Base-by-base conservation (phyloP, 2,329 filamentous ascomycete species). In the Colletotrichum gigasporum region DNA sequence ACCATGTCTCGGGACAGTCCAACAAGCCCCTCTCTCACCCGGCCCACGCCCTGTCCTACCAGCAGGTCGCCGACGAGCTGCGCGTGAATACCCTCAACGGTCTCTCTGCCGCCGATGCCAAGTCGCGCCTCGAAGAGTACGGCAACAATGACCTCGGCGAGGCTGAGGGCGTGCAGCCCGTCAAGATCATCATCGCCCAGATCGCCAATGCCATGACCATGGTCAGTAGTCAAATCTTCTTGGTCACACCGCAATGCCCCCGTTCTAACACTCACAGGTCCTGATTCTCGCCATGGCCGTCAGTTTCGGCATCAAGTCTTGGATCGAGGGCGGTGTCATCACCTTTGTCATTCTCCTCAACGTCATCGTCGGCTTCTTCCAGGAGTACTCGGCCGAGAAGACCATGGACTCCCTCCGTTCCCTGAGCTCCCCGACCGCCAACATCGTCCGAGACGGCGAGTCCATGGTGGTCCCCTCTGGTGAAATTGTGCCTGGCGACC, bases 121-220 rank as follows among this genome's bases (percentile, higher is more conserved):
- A 81, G 58, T 69, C 77, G 16, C 81, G 87, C 18, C 74, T 88
- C 4, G 78, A 83, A n/a, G 76, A 85, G 61, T 84, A 85, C 76
- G 88, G 88, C 6, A 71, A 74, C 10, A 91, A 90, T 69, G 83
- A 88, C 62, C 78, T 91, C 4, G 85, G 86, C 54, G 83, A 87
- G 37, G 82, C 75, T 1, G 80, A 82, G 62, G 83, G 84, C 6
- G 86, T 90, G 26, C 83, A 82, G 41, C 80, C 83, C 22, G 72
- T 81, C 45, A 87, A 88, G 71, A 90, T 90, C 61, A 72, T 90
- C 16, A 74, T 90, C 41, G 79, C 84, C 41, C 88, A 90, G 71
- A 77, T 90, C 47, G 87, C 87, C 47, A 90, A 90, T 72, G 87
- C 87, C 10, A 90, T 90, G 88, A 89, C 85, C 68, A 74, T 90